Conservation (phyloP, 179 eudicot species). For the Drosera spatulata region DNA sequence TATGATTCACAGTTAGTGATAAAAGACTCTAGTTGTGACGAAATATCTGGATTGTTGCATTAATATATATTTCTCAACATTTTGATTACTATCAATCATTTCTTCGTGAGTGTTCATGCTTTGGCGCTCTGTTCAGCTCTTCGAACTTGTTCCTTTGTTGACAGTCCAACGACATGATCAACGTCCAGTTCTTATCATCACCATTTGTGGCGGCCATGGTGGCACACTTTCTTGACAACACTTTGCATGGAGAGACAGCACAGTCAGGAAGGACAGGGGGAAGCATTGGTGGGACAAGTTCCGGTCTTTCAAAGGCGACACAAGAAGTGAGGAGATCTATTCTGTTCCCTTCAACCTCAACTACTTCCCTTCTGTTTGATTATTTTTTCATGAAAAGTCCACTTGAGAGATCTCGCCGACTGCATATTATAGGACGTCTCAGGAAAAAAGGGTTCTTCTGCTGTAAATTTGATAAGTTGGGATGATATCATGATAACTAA, state of each 20-base stretch:
- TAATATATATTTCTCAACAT: too few species aligned
- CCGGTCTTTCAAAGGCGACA: conserved; percentile 47
- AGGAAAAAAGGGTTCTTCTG: too few species aligned
- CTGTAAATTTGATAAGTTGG: too few species aligned
- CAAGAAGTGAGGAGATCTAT: conserved; percentile 81
- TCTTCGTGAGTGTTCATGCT: too few species aligned
- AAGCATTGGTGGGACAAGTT: conserved; percentile 79
- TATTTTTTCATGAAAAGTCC: neutral
- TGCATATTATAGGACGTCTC: too few species aligned
- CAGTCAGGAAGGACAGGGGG: conserved; percentile 60
- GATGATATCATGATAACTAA: too few species aligned
- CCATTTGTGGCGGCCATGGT: conserved; percentile 70
- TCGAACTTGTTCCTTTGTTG: conserved; percentile 6
- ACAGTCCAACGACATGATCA: conserved; percentile 85
- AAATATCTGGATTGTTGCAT: too few species aligned
- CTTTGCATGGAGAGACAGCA: conserved; percentile 33
- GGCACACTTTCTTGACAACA: conserved; percentile 59
- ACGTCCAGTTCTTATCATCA: conserved; percentile 76
- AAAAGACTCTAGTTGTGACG: too few species aligned
- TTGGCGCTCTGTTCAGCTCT: too few species aligned
- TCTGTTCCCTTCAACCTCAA: conserved; percentile 73
- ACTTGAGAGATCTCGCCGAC: too few species aligned
- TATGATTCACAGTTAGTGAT: too few species aligned
- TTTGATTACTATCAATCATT: too few species aligned
- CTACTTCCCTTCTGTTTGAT: conserved; percentile 74